Evolutionary conservation across 1,139 yeast genomes (phyloP).

Genomic region (Taiozyma sp.): DNA sequence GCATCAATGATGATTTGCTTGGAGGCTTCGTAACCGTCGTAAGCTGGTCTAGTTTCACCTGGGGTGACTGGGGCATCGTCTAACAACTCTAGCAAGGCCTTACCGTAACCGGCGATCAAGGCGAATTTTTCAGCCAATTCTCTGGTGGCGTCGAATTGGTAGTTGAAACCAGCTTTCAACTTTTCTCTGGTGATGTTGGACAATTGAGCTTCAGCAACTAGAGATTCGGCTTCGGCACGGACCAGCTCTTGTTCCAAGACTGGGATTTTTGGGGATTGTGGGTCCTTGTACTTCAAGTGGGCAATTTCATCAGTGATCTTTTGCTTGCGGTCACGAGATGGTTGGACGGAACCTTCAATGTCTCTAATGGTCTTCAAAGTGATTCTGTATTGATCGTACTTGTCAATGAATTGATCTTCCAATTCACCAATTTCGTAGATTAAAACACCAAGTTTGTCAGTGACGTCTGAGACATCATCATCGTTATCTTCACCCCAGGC

Average conservation of each 20-base stretch:
- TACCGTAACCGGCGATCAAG: slow-evolving; percentile 84
- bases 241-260: slow-evolving; percentile 85
- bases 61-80: slow-evolving; percentile 87
- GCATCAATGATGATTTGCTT: slow-evolving; percentile 83
- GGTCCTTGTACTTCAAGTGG: slow-evolving; percentile 76
- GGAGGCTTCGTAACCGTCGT: slow-evolving; percentile 84
- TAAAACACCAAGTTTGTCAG: slow-evolving; percentile 81
- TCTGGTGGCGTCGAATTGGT: slow-evolving; percentile 78
- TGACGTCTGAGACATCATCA: slow-evolving; percentile 78
- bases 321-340: slow-evolving; percentile 81
- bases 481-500: slow-evolving; percentile 84
- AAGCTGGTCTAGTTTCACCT: slow-evolving; percentile 86
- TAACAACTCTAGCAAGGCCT: slow-evolving; percentile 73
- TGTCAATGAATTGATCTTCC: slow-evolving; percentile 83
- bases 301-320: slow-evolving; percentile 84
- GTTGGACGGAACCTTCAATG: slow-evolving; percentile 84
- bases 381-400: slow-evolving; percentile 81
- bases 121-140: slow-evolving; percentile 83
- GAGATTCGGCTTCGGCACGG: slow-evolving; percentile 85
- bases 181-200: slow-evolving; percentile 84
- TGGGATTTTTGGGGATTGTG: slow-evolving; percentile 74
- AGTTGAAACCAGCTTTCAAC: slow-evolving; percentile 77
- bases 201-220: slow-evolving; percentile 88
- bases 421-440: slow-evolving; percentile 80
- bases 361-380: slow-evolving; percentile 76